These are phyloP conservation scores for Closterium sp. DNA, from an alignment of 139 green algal species.

Conservation along the genomic window DNA sequence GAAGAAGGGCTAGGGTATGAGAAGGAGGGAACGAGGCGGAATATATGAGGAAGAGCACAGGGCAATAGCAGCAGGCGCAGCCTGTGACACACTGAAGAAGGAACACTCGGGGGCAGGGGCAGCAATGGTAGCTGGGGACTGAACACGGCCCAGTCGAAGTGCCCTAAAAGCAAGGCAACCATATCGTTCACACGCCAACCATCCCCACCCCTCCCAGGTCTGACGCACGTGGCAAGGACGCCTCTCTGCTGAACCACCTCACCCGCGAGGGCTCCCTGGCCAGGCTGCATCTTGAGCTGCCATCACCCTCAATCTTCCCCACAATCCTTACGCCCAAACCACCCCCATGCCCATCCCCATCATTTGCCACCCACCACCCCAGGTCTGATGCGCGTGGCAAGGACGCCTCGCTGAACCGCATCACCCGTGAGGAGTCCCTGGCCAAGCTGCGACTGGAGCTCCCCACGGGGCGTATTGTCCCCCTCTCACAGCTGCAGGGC, in stretches of 20 bases:
- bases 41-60: too few relatives aligned
- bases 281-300: neutral
- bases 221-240: too few relatives aligned
- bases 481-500: slow-evolving; percentile 21
- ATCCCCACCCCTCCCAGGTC: too few relatives aligned
- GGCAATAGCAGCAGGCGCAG: too few relatives aligned
- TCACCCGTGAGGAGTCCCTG: slow-evolving; percentile 15
- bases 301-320: neutral
- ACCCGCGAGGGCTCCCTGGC: neutral
- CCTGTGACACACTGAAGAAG: too few relatives aligned
- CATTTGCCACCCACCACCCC: neutral
- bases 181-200: too few relatives aligned
- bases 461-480: neutral
- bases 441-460: slow-evolving; percentile 28
- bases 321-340: neutral
- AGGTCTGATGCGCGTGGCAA: slow-evolving; percentile 10
- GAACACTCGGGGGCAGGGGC: too few relatives aligned
- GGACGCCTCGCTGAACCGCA: neutral
- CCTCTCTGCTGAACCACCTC: neutral
- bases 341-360: neutral
- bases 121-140: too few relatives aligned
- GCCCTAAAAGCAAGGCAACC: too few relatives aligned
- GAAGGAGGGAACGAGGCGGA: too few relatives aligned
- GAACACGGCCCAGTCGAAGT: too few relatives aligned
- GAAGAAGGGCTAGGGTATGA: too few relatives aligned